A percentile compares a stretch with the other conserved stretches of the same genome.
phyloP scores from a whole-genome alignment of 2,329 filamentous ascomycete genomes.

The Ascochyta viciae-villosae region DNA sequence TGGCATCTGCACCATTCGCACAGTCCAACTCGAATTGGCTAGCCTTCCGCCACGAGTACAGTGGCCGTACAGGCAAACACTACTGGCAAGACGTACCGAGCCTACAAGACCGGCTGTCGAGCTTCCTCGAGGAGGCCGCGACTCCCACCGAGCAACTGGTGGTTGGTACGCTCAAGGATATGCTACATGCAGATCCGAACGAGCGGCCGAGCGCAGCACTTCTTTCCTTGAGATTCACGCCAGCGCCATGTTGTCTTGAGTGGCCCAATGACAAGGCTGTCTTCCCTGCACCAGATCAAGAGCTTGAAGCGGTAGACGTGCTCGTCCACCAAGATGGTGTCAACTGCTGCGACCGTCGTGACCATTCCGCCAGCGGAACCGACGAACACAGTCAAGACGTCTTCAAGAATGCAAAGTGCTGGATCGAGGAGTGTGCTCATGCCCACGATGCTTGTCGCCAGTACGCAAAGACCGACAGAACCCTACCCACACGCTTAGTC shows the following conservation, averaged over 20 bases:
- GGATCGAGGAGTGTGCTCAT: conserved; percentile 40
- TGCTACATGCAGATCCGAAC: conserved; percentile 39
- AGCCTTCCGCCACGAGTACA: conserved; percentile 38
- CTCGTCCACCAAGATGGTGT: conserved; percentile 28
- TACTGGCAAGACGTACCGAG: conserved; percentile 46
- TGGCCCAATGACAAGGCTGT: conserved; percentile 45
- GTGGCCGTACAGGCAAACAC: conserved; percentile 40
- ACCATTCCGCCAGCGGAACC: not conserved
- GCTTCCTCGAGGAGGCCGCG: conserved; percentile 28
- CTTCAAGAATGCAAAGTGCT: conserved; percentile 31
- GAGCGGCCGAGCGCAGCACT: conserved; percentile 41
- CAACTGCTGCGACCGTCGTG: conserved; percentile 25
- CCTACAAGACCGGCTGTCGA: conserved; percentile 36
- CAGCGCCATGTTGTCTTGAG: conserved; percentile 47
- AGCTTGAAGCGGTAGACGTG: conserved; percentile 35
- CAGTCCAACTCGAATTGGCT: conserved; percentile 34
- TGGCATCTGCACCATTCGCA: conserved; percentile 64
- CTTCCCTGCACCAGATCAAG: conserved; percentile 44
- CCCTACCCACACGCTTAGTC: conserved; percentile 43
- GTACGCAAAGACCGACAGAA: conserved; percentile 6
- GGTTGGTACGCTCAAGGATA: conserved; percentile 39
- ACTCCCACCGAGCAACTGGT: conserved; percentile 33
- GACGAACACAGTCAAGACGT: conserved; percentile 2
- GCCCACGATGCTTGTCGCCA: conserved; percentile 37
- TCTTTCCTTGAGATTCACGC: conserved; percentile 43